A percentile compares a stretch with the other conserved stretches of the same genome.
Conservation (phyloP, 371 early-diverging fungal species). For the Mortierella sp. region DNA sequence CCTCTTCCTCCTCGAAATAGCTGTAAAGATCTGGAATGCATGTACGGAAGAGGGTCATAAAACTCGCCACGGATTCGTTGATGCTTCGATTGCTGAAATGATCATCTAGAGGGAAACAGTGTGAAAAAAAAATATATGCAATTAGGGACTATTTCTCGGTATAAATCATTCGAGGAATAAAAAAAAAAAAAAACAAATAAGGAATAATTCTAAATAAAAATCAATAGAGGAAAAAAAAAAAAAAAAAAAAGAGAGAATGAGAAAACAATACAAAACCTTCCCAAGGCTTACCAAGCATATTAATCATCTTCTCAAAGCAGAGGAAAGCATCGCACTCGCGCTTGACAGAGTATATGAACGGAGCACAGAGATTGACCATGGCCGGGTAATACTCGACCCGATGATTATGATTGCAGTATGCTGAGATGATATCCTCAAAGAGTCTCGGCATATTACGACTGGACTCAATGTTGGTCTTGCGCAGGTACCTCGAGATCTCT, state of each 20-base stretch:
- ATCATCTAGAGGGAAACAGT: constrained; percentile 63
- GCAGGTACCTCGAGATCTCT: constrained; percentile 84
- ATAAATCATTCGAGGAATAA: too few relatives aligned
- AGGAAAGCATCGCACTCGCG: constrained; percentile 85
- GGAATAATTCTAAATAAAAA: too few relatives aligned
- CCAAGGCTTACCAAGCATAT: constrained; percentile 71
- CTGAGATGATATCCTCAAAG: constrained; percentile 87
- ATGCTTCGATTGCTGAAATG: constrained; percentile 65
- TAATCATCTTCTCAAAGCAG: constrained; percentile 82
- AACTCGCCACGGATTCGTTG: constrained; percentile 79
- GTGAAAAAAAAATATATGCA: neutral
- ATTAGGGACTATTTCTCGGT: too few relatives aligned
- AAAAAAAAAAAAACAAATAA: too few relatives aligned
- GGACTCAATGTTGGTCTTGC: constrained; percentile 57
- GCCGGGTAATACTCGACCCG: constrained; percentile 82
- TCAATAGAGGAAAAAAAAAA: too few relatives aligned
- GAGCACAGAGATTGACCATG: constrained; percentile 85
- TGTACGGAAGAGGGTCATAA: constrained; percentile 82
- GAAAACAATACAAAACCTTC: too few relatives aligned
- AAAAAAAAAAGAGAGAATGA: too few relatives aligned
- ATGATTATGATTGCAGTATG: constrained; percentile 83
- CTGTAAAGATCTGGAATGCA: constrained; percentile 81
- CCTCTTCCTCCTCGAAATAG: constrained; percentile 96
- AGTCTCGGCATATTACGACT: constrained; percentile 51
- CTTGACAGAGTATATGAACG: constrained; percentile 81